phyloP scores from a whole-genome alignment of 192 early-diverging fungal genomes.

The Backusella circina region DNA sequence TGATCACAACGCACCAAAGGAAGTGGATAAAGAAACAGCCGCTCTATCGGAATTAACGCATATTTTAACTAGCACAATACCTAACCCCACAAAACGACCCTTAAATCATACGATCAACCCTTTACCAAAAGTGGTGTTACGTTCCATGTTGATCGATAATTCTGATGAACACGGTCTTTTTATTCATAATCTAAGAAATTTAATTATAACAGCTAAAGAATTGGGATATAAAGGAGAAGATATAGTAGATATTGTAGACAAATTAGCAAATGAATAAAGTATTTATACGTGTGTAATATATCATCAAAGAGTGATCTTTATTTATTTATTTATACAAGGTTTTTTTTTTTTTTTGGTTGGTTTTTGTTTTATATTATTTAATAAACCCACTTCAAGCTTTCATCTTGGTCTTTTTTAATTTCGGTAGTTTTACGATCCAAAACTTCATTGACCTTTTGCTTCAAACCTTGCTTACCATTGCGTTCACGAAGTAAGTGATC shows the following conservation, averaged over 20 bases:
- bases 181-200: slow-evolving; percentile 16
- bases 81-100: neutral
- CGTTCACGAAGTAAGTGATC: slow-evolving; percentile 58
- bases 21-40: slow-evolving; percentile 29
- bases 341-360: neutral
- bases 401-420: slow-evolving; percentile 15
- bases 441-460: slow-evolving; percentile 61
- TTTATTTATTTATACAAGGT: neutral
- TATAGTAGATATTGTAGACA: slow-evolving; percentile 21
- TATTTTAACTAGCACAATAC: slow-evolving; percentile 28
- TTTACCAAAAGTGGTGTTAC: slow-evolving; percentile 19
- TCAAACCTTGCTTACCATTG: slow-evolving; percentile 63
- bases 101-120: slow-evolving; percentile 12
- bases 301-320: neutral
- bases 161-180: slow-evolving; percentile 7
- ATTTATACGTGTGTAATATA: neutral
- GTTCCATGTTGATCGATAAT: neutral
- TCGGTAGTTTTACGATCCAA: slow-evolving; percentile 47
- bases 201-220: slow-evolving; percentile 18
- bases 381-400: slow-evolving; percentile 35
- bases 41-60: slow-evolving; percentile 29
- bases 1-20: slow-evolving; percentile 11
- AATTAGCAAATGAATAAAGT: slow-evolving; percentile 20
- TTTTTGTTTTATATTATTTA: slow-evolving; percentile 4
- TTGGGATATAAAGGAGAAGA: slow-evolving; percentile 23